Evolutionary conservation across 306 rosid genomes (phyloP), one percentile per base, ranked within the genome.

Genomic region (Cyamopsis tetragonoloba): DNA sequence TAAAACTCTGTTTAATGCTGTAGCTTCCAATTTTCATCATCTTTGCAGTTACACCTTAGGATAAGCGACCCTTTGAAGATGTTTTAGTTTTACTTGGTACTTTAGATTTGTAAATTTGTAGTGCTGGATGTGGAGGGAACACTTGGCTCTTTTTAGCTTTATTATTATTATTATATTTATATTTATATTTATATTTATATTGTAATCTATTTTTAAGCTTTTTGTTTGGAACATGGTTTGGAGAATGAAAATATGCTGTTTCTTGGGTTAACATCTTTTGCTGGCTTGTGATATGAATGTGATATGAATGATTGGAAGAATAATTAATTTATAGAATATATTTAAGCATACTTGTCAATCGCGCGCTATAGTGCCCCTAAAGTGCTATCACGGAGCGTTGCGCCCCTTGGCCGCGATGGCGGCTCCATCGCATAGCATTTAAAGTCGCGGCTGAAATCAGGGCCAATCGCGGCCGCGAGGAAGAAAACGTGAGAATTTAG

Each of bases 31-130:
- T 50, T 27, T 54, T 62, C 55, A 58, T 62, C 6, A 57, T 70
- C 83, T 74, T 71, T 58, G 78, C 55, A 46, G 77, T 37, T 20
- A 17, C 41, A 17, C 41, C 46, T 75, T 39, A 73, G 61, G 86
- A 75, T 72, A 78, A 73, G 77, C 50, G 30, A 71, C 82, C 1
- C 75, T 54, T 62, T 62, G 87, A 74, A 68, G 80, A 62, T 76
- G 63, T 66, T 82, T 76, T 54, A 14, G 64, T 54, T 55, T n/a
- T 70, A 65, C 35, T 43, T 6, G 28, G 41, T 65, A 17, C 26
- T 13, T 24, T 28, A 37, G 68, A 47, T 27, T 46, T 77, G 77
- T 14, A 66, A 24, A 61, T 37, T 59, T 63, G 62, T 70, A 72
- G 73, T 58, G 24, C 44, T 70, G 46, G 83, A 68, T 71, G 77